Evolutionary conservation across 176 grass and related monocot species (phyloP).

Genomic region (Metroxylon sagu): DNA sequence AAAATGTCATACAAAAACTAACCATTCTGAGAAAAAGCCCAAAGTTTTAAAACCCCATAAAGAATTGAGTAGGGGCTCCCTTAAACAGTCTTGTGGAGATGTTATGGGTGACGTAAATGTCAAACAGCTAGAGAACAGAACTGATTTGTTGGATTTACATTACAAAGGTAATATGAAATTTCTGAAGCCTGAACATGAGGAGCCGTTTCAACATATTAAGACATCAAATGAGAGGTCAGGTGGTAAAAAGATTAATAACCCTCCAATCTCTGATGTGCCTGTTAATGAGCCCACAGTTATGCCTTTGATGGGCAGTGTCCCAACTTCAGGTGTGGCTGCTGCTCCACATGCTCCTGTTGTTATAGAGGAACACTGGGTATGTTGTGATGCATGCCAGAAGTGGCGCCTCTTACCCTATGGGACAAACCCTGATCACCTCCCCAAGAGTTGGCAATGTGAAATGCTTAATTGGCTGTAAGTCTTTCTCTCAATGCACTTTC

Average conservation of each 20-base stretch:
- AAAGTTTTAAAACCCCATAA: conserved; percentile 42
- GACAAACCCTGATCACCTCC: conserved; percentile 50
- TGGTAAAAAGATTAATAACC: conserved; percentile 41
- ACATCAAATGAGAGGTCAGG: conserved; percentile 42
- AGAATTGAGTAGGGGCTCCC: conserved; percentile 23
- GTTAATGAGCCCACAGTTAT: conserved; percentile 26
- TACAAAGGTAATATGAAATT: conserved; percentile 28
- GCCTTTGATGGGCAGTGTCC: conserved; percentile 37
- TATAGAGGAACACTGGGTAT: conserved; percentile 92
- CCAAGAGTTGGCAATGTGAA: conserved; percentile 85
- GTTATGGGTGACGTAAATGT: conserved; percentile 13
- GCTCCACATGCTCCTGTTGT: conserved; percentile 34
- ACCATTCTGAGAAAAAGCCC: conserved; percentile 40
- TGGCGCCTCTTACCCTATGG: conserved; percentile 95
- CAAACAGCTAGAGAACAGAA: conserved; percentile 33
- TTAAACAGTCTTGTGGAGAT: conserved; percentile 29
- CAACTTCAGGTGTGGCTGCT: conserved; percentile 35
- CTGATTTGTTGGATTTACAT: conserved; percentile 30
- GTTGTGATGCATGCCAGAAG: conserved; percentile 83
- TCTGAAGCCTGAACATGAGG: conserved; percentile 40
- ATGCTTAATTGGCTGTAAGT: conserved; percentile 98
- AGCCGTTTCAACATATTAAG: conserved; percentile 32
- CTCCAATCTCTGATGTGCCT: conserved; percentile 25
- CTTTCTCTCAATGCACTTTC: background rate
- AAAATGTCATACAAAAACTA: conserved; percentile 42